Base-by-base conservation (phyloP, 2,329 filamentous ascomycete genomes). In the Phialophora macrospora region DNA sequence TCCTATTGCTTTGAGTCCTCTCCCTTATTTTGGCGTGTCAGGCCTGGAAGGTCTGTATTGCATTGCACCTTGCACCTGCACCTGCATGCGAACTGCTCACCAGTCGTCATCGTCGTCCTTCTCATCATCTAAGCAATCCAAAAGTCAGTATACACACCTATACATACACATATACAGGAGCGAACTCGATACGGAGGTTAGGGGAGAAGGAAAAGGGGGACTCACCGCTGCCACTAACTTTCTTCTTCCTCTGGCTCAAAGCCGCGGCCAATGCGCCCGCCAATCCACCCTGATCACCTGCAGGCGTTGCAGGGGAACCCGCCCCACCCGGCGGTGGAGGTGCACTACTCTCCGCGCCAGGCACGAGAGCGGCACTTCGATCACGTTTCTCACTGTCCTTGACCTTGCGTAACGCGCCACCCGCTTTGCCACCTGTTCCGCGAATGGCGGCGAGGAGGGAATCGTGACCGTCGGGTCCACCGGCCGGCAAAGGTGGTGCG, bases 161-260 rank as follows among this genome's bases (percentile, higher is more conserved):
- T 17, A 26, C 12, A n/a, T 20, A 7, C 34, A 17, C 38, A 44
- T 8, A n/a, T 6, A 4, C 1, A 49, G 32, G 24, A 11, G 9
- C 32, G 32, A 34, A 34, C 9, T 12, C 32, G 12, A 34, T 34
- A 34, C 32, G 32, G 8, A 30, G 30, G 8, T 30, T 8, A 30
- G 30, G 30, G 30, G 2, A 30, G 30, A 34, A 11, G n/a, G n/a
- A 44, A 56, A 26, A 49, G 63, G 61, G 58, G 9, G 60, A 89
- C 91, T 87, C 87, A 97, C 94, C 94, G 83, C 92, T 96, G 77
- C 91, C 90, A 80, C 91, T 92, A 76, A 97, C 94, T 83, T 96
- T 97, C 78, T 92, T 88, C 83, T 97, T 97, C 77, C 94, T 85
- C 80, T 91, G 90, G 75, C 89, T 87, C 73, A 93, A 79, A 64